Evolutionary conservation across 2,329 filamentous ascomycete species (phyloP).

Genomic region (Geosmithia putterillii): DNA sequence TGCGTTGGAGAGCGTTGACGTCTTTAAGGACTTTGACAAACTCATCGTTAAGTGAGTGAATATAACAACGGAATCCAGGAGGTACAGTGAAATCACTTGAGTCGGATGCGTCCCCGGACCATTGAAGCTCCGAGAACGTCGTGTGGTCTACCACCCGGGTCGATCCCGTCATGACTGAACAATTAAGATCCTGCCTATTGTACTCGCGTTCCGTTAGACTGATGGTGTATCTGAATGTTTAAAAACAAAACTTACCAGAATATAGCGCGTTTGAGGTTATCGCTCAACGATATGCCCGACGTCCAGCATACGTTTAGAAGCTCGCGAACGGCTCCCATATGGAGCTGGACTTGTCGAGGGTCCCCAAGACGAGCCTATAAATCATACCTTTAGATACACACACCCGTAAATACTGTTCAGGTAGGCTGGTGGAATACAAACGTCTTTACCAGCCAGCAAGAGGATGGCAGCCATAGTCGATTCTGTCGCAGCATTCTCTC

Average conservation of each 20-base stretch:
- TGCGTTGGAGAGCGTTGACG: constrained; percentile 22
- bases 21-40: constrained; percentile 25
- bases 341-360: constrained; percentile 23
- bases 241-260: constrained; percentile 21
- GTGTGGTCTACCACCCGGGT: constrained; percentile 24
- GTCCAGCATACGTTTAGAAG: constrained; percentile 19
- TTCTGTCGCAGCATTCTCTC: constrained; percentile 14
- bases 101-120: constrained; percentile 20
- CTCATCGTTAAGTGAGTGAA: constrained; percentile 11
- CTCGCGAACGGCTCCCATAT: constrained; percentile 23
- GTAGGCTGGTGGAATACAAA: constrained; percentile 7
- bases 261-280: constrained; percentile 29
- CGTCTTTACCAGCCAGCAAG: constrained; percentile 27
- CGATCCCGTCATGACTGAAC: constrained; percentile 23
- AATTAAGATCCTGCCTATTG: constrained; percentile 28
- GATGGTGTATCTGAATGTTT: constrained; percentile 2
- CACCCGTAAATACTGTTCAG: neutral
- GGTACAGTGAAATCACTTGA: constrained; percentile 13
- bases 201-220: neutral
- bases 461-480: constrained; percentile 28
- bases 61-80: neutral
- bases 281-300: constrained; percentile 15
- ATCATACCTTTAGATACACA: neutral
- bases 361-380: constrained; percentile 22
- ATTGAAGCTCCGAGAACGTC: constrained; percentile 26